Evolutionary conservation across 257 asterid genomes (phyloP), one percentile per base, ranked within the genome.

Genomic region (Petunia axillaris): DNA sequence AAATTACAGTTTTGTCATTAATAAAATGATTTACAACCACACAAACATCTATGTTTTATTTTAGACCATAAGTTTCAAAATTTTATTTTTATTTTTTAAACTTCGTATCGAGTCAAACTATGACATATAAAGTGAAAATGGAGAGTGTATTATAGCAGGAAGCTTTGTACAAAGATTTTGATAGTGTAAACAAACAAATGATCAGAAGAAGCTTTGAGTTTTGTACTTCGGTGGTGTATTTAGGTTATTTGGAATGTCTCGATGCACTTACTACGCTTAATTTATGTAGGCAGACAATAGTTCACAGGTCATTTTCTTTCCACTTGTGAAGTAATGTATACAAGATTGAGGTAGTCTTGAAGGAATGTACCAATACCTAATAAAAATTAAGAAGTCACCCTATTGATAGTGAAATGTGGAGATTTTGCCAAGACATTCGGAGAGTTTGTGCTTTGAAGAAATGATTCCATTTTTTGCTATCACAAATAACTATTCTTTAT

Each of bases 351-450:
- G 44, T 71, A 25, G 44, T 71, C 43, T 10, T 2, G 44, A 48
- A 48, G 44, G 44, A 71, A 11, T 71, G 62, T 48, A 71, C 8
- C 25, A 48, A 71, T 71, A 48, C 35, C 44, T 71, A 35, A 25
- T 25, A 25, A 25, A 9, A 70, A 46, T 46, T 70, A 11, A 25
- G 1, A 35, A 25, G 62, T 73, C 44, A 48, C 44, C 10, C n/a
- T 25, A 71, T 35, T 50, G 77, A 71, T 71, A 35, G 77, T 48
- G 77, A 50, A 35, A 48, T 48, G 62, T 16, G 13, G n/a, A 5
- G 52, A 35, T 73, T 50, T 50, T 50, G 77, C 77, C 62, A 50
- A 73, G 35, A 48, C 16, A 35, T 73, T 73, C 13, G 77, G 77
- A 73, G 35, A 35, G 35, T 73, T 35, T 9, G 5, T 48, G 53